phyloP scores from a whole-genome alignment of 495 filamentous ascomycete species.

The Talaromyces wortmannii region DNA sequence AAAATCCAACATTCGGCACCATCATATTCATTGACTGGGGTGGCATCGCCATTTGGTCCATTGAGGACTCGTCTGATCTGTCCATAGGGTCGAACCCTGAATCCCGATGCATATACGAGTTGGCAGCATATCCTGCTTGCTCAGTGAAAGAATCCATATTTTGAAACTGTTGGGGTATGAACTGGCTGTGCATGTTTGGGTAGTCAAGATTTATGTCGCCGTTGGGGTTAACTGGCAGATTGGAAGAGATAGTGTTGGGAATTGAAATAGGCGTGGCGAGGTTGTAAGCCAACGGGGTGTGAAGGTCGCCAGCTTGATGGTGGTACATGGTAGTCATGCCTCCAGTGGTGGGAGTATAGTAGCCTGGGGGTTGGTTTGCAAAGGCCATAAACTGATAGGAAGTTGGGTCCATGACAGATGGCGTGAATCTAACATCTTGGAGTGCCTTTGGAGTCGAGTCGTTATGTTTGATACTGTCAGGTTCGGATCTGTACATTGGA shows the following conservation, averaged over 20 bases:
- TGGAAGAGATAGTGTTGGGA: conserved; percentile 52
- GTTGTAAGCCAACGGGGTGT: conserved; percentile 73
- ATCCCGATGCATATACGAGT: conserved; percentile 70
- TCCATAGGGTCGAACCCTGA: conserved; percentile 74
- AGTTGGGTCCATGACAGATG: conserved; percentile 78
- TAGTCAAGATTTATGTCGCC: conserved; percentile 40
- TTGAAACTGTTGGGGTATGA: conserved; percentile 62
- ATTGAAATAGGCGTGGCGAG: conserved; percentile 82
- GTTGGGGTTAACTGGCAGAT: conserved; percentile 43
- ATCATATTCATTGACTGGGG: conserved; percentile 21
- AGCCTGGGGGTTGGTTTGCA: conserved; percentile 70
- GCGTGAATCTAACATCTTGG: conserved; percentile 80
- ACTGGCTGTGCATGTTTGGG: conserved; percentile 40
- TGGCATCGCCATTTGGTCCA: conserved; percentile 38
- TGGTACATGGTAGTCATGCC: conserved; percentile 79
- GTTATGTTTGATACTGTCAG: conserved; percentile 62
- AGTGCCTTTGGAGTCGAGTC: conserved; percentile 72
- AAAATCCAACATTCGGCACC: conserved; percentile 15
- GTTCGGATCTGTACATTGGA: conserved; percentile 14
- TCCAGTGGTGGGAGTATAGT: conserved; percentile 84
- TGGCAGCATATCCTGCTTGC: conserved; percentile 66
- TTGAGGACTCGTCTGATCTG: conserved; percentile 54
- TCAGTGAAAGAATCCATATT: conserved; percentile 67
- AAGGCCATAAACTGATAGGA: conserved; percentile 73
- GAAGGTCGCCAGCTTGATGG: conserved; percentile 79